Evolutionary conservation across 2,329 filamentous ascomycete genomes (phyloP), one percentile per base, ranked within the genome.

Genomic region (Neurospora crassa): DNA sequence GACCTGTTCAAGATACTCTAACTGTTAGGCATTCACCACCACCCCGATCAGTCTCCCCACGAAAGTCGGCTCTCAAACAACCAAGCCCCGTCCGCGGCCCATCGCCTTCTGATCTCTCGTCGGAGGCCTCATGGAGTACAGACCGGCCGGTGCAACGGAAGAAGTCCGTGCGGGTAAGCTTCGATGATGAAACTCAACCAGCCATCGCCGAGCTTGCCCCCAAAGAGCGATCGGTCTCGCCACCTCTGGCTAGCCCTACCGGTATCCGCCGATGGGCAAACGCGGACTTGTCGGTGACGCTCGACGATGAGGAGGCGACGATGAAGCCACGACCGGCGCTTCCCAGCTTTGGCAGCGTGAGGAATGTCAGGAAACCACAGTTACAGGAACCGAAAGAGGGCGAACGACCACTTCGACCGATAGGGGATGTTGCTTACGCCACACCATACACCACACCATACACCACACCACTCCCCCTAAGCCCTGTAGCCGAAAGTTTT

Each of bases 281-380:
- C 24, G 34, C 69, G 3, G 87, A 87, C 5, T 76, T 76, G 0
- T 69, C 81, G 18, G 72, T 80, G 12, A 18, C 53, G 5, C 74
- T 84, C 2, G 85, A 90, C n/a, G 88, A 91, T 40, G 89, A 91
- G 59, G 86, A 90, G 72, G 82, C 89, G 16, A 92, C 89, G 16
- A 92, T 93, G 90, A 89, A 89, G 74, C 92, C 92, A n/a, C 84
- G 91, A 41, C 91, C 92, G 7, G 89, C 89, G 1, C 81, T 94
- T 45, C 92, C 92, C 1, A 90, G 86, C 1, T 94, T 94, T 79
- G 91, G 91, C 20, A 94, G 92, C 76, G 84, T 94, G 29, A 85
- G 90, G 29, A 88, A 90, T 63, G 53, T 63, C 40, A 89, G 87
- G 79, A 89, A 88, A 74, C 78, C 80, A 8, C 84, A 82, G 47